Evolutionary conservation across 2,329 filamentous ascomycete species (phyloP).

Genomic region (Aspergillus sp.): DNA sequence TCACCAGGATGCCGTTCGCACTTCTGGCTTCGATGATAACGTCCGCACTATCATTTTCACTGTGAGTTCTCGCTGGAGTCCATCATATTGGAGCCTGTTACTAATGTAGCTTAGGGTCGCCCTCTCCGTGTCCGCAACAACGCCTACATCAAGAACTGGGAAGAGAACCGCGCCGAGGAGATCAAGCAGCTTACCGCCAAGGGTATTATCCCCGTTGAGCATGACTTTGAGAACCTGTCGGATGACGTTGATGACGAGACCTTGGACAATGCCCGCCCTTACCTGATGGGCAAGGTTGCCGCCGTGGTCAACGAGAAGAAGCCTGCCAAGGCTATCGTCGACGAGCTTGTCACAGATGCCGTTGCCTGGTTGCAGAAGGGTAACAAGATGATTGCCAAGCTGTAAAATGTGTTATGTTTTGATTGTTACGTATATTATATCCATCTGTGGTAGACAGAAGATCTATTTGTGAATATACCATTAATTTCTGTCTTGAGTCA

Average conservation of each 20-base stretch:
- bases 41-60: conserved; percentile 98
- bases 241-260: conserved; percentile 73
- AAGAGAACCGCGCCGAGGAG: conserved; percentile 81
- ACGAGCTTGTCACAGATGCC: conserved; percentile 86
- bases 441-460: too few relatives aligned
- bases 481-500: background rate
- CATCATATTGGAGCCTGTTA: background rate
- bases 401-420: conserved; percentile 46
- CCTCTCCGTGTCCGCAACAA: conserved; percentile 92
- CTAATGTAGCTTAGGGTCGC: conserved; percentile 54
- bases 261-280: conserved; percentile 86
- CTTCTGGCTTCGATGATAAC: conserved; percentile 90
- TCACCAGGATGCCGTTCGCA: conserved; percentile 93
- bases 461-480: background rate
- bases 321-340: conserved; percentile 83
- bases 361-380: conserved; percentile 65
- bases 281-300: conserved; percentile 94
- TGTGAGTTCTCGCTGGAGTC: conserved; percentile 23
- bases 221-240: conserved; percentile 81
- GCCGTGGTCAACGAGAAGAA: conserved; percentile 92
- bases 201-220: conserved; percentile 89
- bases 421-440: too few relatives aligned
- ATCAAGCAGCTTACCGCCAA: conserved; percentile 88
- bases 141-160: conserved; percentile 92
- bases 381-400: conserved; percentile 63